Percentiles rank a stretch among this genome's conserved stretches.
phyloP scores from a whole-genome alignment of 148 eudicot species.

The Silene conica region DNA sequence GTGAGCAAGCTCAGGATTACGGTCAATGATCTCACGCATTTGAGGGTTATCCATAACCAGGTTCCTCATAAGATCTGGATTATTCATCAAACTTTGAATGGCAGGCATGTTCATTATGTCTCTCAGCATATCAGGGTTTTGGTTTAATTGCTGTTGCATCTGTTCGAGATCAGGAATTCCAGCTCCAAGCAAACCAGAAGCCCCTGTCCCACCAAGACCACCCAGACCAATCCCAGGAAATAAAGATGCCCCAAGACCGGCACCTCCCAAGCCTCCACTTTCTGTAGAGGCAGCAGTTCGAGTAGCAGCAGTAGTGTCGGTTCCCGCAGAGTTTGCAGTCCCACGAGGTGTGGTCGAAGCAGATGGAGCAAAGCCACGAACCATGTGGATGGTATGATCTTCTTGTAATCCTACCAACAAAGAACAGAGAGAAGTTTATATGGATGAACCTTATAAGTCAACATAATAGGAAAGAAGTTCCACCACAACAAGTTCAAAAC shows the following conservation, averaged over 20 bases:
- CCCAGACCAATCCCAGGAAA: slow-evolving; percentile 61
- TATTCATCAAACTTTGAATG: slow-evolving; percentile 85
- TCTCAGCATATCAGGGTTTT: slow-evolving; percentile 96
- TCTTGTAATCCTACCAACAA: slow-evolving; percentile 58
- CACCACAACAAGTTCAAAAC: slow-evolving; percentile 36
- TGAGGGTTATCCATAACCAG: slow-evolving; percentile 94
- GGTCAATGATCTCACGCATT: slow-evolving; percentile 95
- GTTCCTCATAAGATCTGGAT: slow-evolving; percentile 87
- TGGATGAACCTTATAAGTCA: slow-evolving; percentile 10
- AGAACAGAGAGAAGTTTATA: slow-evolving; percentile 9
- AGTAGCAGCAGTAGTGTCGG: slow-evolving; percentile 37
- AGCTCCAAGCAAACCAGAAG: slow-evolving; percentile 66
- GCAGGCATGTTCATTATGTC: slow-evolving; percentile 93
- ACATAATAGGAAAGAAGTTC: not conserved
- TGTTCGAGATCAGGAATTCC: slow-evolving; percentile 85
- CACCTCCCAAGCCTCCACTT: slow-evolving; percentile 45
- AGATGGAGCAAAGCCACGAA: slow-evolving; percentile 67
- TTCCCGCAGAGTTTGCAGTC: slow-evolving; percentile 28
- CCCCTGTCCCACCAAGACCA: slow-evolving; percentile 51
- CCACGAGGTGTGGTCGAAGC: slow-evolving; percentile 39
- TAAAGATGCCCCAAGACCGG: slow-evolving; percentile 57
- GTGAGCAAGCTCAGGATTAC: slow-evolving; percentile 94
- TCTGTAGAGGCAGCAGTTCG: slow-evolving; percentile 35
- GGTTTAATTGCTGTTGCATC: slow-evolving; percentile 87
- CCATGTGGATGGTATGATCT: slow-evolving; percentile 82